Conservation (phyloP, 2,329 filamentous ascomycete species). For the Akanthomyces muscarius region DNA sequence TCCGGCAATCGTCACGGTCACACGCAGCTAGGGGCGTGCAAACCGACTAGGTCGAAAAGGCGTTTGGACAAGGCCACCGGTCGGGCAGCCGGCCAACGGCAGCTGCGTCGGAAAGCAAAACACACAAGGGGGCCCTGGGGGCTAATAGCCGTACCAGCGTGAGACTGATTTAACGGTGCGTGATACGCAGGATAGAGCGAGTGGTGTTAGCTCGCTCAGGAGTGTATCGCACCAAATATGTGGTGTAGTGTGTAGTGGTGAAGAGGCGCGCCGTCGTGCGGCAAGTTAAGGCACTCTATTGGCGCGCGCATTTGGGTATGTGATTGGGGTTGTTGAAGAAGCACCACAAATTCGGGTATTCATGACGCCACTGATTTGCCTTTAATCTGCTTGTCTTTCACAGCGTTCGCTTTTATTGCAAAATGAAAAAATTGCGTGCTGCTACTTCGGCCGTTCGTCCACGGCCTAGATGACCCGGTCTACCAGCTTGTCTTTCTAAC, state of each 20-base stretch:
- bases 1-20: background rate
- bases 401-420: too few species aligned
- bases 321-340: background rate
- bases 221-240: background rate
- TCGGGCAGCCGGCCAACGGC: background rate
- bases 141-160: background rate
- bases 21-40: background rate
- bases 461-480: background rate
- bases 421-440: too few species aligned
- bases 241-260: conserved; percentile 4
- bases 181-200: conserved; percentile 1
- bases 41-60: background rate
- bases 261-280: background rate
- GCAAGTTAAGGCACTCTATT: background rate
- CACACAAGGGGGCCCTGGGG: background rate
- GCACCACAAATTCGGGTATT: background rate
- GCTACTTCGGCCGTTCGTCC: background rate
- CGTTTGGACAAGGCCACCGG: background rate
- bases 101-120: background rate
- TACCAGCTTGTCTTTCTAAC: background rate
- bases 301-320: background rate
- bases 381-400: background rate
- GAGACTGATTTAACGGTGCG: background rate
- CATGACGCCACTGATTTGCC: background rate
- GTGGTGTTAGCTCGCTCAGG: background rate